These are phyloP conservation scores for Flaveria linearis DNA, from an alignment of 129 eudicot species.

Conservation along the genomic window DNA sequence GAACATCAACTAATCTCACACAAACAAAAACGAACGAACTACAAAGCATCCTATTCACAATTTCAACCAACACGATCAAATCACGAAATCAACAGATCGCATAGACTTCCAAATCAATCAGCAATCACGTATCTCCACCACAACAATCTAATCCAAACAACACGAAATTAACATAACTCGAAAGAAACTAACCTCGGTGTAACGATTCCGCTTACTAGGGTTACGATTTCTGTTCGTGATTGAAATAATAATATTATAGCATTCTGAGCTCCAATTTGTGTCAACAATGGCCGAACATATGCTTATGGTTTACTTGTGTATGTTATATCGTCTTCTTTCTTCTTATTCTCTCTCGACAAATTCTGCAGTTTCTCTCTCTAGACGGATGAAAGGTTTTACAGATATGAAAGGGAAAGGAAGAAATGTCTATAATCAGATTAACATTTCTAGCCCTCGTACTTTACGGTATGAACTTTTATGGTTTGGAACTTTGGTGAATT, in stretches of 20 bases:
- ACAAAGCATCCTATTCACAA: constrained; percentile 26
- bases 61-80: constrained; percentile 16
- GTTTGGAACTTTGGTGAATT: background rate
- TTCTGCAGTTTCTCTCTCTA: constrained; percentile 47
- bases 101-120: constrained; percentile 29
- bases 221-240: constrained; percentile 27
- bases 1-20: constrained; percentile 9
- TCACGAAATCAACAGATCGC: constrained; percentile 36
- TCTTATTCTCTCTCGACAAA: constrained; percentile 25
- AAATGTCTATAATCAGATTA: background rate
- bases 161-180: background rate
- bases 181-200: constrained; percentile 33
- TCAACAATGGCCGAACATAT: constrained; percentile 24
- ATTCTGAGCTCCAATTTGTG: constrained; percentile 27
- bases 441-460: constrained; percentile 24
- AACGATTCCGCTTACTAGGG: constrained; percentile 39
- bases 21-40: constrained; percentile 5
- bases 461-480: constrained; percentile 8
- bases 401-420: constrained; percentile 39
- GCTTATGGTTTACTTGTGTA: constrained; percentile 18
- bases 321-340: constrained; percentile 24
- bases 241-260: constrained; percentile 15
- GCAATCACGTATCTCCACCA: constrained; percentile 4
- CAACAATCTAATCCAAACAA: background rate
- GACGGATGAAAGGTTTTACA: constrained; percentile 44